A percentile compares a stretch with the other conserved stretches of the same genome.
Conservation (phyloP, 1,284 basidiomycete species). For the Phaffia rhodozyma region DNA sequence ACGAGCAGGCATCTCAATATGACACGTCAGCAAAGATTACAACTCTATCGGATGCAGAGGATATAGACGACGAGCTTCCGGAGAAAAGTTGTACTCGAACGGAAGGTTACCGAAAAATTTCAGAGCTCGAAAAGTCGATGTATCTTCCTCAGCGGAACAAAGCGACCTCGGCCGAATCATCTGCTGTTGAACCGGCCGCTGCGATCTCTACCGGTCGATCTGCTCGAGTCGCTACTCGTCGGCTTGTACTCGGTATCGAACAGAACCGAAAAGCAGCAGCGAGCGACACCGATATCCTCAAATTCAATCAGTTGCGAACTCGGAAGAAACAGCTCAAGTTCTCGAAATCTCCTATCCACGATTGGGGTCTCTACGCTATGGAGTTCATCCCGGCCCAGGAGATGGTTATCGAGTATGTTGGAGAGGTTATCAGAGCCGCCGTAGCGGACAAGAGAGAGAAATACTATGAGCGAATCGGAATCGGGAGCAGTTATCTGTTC, state of each 20-base stretch:
- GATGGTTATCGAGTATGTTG: constrained; percentile 99
- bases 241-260: constrained; percentile 85
- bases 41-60: constrained; percentile 18
- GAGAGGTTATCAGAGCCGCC: constrained; percentile 87
- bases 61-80: not conserved
- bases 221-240: constrained; percentile 86
- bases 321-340: constrained; percentile 97
- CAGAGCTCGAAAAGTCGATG: constrained; percentile 77
- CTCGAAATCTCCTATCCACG: constrained; percentile 90
- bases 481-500: constrained; percentile 89
- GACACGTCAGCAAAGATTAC: not conserved
- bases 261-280: constrained; percentile 61
- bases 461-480: constrained; percentile 87
- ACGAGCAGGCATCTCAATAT: not conserved
- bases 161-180: constrained; percentile 41
- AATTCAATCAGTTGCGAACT: constrained; percentile 96
- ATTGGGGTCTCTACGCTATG: constrained; percentile 94
- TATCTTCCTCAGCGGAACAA: constrained; percentile 55
- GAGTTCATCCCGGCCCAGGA: constrained; percentile 86
- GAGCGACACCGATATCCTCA: constrained; percentile 50
- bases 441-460: constrained; percentile 97
- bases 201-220: constrained; percentile 68
- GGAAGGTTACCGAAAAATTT: constrained; percentile 90
- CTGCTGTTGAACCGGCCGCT: constrained; percentile 41
- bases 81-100: constrained; percentile 73